Evolutionary conservation across 2,329 filamentous ascomycete genomes (phyloP), one percentile per base, ranked within the genome.

Genomic region (Lachnellula subtilissima): DNA sequence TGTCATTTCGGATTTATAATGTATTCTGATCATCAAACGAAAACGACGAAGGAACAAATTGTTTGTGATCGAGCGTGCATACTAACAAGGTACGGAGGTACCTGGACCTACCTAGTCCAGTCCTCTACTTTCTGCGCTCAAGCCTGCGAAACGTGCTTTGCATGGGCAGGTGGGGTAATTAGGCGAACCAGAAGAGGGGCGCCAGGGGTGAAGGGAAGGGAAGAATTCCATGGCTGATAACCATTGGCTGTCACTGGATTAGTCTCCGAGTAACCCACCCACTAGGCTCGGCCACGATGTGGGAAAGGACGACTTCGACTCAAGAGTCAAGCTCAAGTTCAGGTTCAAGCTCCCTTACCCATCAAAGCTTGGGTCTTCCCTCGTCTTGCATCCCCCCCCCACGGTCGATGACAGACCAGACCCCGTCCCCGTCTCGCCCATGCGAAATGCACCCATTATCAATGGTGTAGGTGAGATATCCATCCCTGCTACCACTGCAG

Each of bases 401-500:
- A 25, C 25, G 5, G 25, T 9, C 28, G 28, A 8, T 32, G 28
- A 32, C 28, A 32, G 28, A 32, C 28, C 4, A 5, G 23, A 25
- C 23, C 23, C 23, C 12, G 22, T 4, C 25, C 45, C 45, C 23
- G 32, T 23, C 19, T 22, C 23, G 22, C 23, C 45, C 45, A 48
- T 32, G 25, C 45, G 57, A 59, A 56, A 53, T 53, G 51, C 54
- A 58, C 58, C 46, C 19, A 17, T 14, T 23, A 28, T 22, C n/a
- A 12, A 42, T 19, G 11, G 19, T 45, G 9, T 22, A 32, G 22
- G 45, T 48, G 28, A 25, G 23, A 17, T 32, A 48, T 22, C 14
- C n/a, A 48, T 48, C 45, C 45, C 28, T 48, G 57, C 48, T 48
- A 48, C 46, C 28, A 49, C 48, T 62, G 61, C 57, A 62, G 57